Evolutionary conservation across 495 filamentous ascomycete genomes (phyloP).

Genomic region (Tetracladium setigerum): DNA sequence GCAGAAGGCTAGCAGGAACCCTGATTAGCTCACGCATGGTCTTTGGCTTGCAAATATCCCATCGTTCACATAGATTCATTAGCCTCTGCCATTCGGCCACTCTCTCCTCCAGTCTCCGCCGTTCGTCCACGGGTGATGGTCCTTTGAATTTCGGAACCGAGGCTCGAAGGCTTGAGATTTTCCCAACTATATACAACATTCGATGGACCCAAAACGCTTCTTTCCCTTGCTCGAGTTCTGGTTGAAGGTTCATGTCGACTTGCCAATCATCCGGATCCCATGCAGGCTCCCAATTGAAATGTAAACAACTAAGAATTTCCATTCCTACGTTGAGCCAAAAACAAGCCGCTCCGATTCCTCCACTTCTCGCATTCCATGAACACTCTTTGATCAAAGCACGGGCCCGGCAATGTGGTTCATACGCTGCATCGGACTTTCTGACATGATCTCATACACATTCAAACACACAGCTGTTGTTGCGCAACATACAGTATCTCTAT

Average conservation of each 20-base stretch:
- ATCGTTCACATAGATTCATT: conserved; percentile 67
- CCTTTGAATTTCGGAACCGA: conserved; percentile 54
- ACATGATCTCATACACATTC: conserved; percentile 91
- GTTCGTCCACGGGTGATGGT: conserved; percentile 48
- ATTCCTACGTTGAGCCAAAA: conserved; percentile 93
- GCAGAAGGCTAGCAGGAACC: conserved; percentile 63
- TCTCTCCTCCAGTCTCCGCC: conserved; percentile 53
- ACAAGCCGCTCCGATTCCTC: conserved; percentile 77
- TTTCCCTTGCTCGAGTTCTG: conserved; percentile 28
- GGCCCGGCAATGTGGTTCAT: conserved; percentile 87
- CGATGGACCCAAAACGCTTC: conserved; percentile 90
- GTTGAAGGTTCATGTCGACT: conserved; percentile 55
- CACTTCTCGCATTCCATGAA: conserved; percentile 74
- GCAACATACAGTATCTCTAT: conserved; percentile 77
- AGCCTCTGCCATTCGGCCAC: conserved; percentile 73
- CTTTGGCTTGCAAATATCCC: conserved; percentile 68
- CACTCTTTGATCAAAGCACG: conserved; percentile 87
- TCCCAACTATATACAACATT: conserved; percentile 85
- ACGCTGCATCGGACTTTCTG: conserved; percentile 59
- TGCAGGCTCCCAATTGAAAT: conserved; percentile 79
- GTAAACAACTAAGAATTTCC: conserved; percentile 81
- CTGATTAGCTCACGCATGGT: conserved; percentile 87
- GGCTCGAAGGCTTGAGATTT: conserved; percentile 76
- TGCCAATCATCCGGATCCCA: conserved; percentile 95
- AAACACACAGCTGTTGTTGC: conserved; percentile 84